Evolutionary conservation across 495 filamentous ascomycete genomes (phyloP).

Genomic region (Penicillium bialowiezense): DNA sequence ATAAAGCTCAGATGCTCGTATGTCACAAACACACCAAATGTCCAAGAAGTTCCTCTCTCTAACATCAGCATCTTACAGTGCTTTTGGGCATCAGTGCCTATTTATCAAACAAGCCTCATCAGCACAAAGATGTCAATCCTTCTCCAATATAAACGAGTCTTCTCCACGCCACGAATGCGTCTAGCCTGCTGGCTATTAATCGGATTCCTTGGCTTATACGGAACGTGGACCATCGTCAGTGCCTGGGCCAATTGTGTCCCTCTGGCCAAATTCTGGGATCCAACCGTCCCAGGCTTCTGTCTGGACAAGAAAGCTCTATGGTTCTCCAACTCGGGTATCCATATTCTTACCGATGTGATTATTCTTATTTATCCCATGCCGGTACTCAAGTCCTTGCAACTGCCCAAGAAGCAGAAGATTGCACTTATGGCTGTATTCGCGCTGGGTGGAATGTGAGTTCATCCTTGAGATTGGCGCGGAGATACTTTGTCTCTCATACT

Average conservation of each 20-base stretch:
- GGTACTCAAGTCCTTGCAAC: conserved; percentile 40
- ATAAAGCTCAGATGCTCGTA: conserved; percentile 34
- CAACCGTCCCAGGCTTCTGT: conserved; percentile 26
- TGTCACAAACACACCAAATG: background rate
- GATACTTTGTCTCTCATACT: conserved; percentile 9
- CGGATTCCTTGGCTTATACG: conserved; percentile 32
- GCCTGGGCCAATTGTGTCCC: conserved; percentile 39
- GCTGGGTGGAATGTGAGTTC: conserved; percentile 45
- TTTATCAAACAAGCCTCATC: conserved; percentile 34
- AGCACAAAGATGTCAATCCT: conserved; percentile 38
- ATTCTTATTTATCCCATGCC: conserved; percentile 50
- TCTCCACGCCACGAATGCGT: conserved; percentile 34
- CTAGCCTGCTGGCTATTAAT: conserved; percentile 35
- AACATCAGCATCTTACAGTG: conserved; percentile 12
- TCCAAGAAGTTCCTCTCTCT: background rate
- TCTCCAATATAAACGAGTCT: conserved; percentile 38
- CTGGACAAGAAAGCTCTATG: conserved; percentile 33
- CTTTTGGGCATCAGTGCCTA: conserved; percentile 37
- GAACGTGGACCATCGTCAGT: conserved; percentile 35
- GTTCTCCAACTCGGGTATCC: conserved; percentile 39
- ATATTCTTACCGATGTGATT: conserved; percentile 48
- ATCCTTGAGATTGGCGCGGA: background rate
- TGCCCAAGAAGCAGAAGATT: conserved; percentile 41
- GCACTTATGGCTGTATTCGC: conserved; percentile 48
- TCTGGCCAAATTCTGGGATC: conserved; percentile 35